A percentile compares a stretch with the other conserved stretches of the same genome.
phyloP scores from a whole-genome alignment of 441 rosid genomes.

The Syzygium malaccense region DNA sequence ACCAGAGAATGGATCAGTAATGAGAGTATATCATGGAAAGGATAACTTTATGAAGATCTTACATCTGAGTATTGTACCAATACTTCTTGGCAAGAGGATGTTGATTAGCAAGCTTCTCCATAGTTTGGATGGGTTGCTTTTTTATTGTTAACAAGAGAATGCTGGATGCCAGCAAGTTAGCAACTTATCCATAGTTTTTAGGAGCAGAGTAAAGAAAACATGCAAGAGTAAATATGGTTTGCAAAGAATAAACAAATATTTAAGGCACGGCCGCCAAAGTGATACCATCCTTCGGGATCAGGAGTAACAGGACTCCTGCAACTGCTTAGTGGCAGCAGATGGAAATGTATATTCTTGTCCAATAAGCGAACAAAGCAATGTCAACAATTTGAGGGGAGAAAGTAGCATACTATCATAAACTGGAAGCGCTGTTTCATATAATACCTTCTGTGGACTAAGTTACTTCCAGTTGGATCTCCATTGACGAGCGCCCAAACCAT shows the following conservation, averaged over 20 bases:
- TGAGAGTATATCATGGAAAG: background rate
- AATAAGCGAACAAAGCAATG: background rate
- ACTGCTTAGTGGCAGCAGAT: background rate
- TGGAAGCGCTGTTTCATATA: background rate
- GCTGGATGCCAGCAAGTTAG: background rate
- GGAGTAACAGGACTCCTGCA: background rate
- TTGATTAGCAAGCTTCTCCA: background rate
- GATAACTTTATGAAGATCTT: background rate
- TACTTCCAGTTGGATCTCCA: slow-evolving; percentile 4
- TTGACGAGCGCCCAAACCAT: background rate
- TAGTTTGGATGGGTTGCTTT: background rate
- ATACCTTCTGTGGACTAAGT: background rate
- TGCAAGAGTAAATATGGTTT: background rate
- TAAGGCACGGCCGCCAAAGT: background rate
- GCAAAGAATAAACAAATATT: background rate
- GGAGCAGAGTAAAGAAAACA: background rate
- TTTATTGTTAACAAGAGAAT: background rate
- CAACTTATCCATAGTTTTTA: background rate
- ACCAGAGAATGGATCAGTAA: background rate
- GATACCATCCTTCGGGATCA: background rate
- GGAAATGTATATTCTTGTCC: background rate
- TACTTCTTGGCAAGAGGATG: background rate
- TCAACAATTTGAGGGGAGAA: background rate
- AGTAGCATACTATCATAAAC: background rate
- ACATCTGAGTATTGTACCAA: background rate